Evolutionary conservation across 2,329 filamentous ascomycete species (phyloP), one percentile per base, ranked within the genome.

Genomic region (Fusarium nematophilum): DNA sequence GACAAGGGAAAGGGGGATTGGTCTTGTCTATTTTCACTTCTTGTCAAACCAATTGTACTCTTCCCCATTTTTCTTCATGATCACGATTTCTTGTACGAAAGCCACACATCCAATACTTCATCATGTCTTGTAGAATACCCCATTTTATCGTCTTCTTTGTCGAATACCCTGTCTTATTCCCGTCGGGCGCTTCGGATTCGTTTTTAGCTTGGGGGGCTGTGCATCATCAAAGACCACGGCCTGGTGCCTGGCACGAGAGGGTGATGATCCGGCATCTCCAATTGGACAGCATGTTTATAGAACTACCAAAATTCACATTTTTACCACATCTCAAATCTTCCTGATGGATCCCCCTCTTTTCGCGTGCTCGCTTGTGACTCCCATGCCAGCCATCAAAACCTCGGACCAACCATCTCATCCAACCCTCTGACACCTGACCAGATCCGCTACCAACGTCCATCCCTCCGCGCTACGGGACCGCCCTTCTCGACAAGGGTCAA

Each of bases 131-230:
- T 58, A 63, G 51, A 59, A n/a, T n/a, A n/a, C n/a, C 44, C 40
- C 45, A 37, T 5, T 4, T 43, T 31, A 14, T 47, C 23, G n/a
- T n/a, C n/a, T n/a, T 25, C 23, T 13, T 36, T 37, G 17, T 56
- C 33, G 45, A 47, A 63, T 63, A 63, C 59, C 64, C 56, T 64
- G 49, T 53, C 37, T 62, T n/a, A 33, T 66, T 54, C 49, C 50
- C 38, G 27, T 47, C 29, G 47, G 53, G 58, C 47, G 57, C 49
- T 49, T 53, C 30, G 58, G 48, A 65, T 58, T 37, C 27, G 36
- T 45, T 34, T 54, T 21, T 50, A 52, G 18, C 40, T 33, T 45
- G 59, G 60, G 63, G 54, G n/a, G n/a, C 57, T 62, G 48, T 53
- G 56, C 44, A 56, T 46, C 27, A 59, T 26, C 43, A 53, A 62